These are phyloP conservation scores for Cutaneotrichosporon sp. DNA, from an alignment of 1,284 basidiomycete genomes.

Conservation along the genomic window DNA sequence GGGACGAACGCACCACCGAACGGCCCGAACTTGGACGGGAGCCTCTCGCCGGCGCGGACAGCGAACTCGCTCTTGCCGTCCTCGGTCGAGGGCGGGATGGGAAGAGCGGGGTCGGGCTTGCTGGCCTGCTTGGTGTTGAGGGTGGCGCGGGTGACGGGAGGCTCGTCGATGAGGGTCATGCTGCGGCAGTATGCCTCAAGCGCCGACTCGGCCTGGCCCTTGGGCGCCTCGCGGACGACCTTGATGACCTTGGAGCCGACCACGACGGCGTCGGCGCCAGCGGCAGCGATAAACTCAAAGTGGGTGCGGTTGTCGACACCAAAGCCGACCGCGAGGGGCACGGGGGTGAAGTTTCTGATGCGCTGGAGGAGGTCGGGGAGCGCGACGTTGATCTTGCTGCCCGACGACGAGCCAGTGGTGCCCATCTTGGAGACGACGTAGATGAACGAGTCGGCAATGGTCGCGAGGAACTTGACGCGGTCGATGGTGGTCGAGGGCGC, in stretches of 20 bases:
- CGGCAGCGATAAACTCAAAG: constrained; percentile 77
- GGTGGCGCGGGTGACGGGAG: constrained; percentile 45
- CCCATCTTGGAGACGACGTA: constrained; percentile 99
- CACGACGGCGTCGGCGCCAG: constrained; percentile 93
- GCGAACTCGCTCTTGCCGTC: constrained; percentile 36
- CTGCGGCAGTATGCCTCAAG: constrained; percentile 74
- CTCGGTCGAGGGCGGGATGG: constrained; percentile 41
- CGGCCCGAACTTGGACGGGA: constrained; percentile 86
- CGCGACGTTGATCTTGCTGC: constrained; percentile 68
- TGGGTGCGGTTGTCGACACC: constrained; percentile 92
- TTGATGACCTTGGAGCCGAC: constrained; percentile 84
- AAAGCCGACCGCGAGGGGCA: constrained; percentile 94
- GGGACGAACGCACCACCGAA: constrained; percentile 98
- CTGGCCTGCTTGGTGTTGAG: constrained; percentile 35
- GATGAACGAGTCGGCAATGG: constrained; percentile 95
- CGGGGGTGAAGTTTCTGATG: constrained; percentile 67
- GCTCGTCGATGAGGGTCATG: constrained; percentile 65
- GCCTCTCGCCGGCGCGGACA: constrained; percentile 53
- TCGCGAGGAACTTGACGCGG: constrained; percentile 86
- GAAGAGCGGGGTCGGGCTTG: constrained; percentile 44
- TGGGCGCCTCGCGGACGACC: constrained; percentile 66
- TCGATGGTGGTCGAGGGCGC: constrained; percentile 87
- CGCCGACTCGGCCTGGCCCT: constrained; percentile 60
- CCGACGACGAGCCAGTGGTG: constrained; percentile 86
- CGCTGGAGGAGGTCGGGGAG: constrained; percentile 77